Conservation (phyloP, 2,329 filamentous ascomycete genomes). For the Parastagonospora avenae region DNA sequence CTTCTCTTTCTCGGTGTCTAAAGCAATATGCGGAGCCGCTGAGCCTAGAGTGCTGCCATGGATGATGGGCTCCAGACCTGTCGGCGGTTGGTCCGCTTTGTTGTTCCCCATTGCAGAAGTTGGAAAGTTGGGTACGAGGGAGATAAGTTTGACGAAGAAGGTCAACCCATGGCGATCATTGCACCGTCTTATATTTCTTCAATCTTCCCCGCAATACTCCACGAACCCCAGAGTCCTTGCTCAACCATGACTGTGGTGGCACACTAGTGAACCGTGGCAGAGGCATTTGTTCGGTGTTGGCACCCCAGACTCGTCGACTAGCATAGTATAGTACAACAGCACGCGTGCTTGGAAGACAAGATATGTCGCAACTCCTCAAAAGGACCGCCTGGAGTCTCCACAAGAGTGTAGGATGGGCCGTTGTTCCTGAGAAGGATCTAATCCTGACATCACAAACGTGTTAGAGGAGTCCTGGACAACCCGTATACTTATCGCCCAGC, state of each 20-base stretch:
- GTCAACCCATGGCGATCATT: too few relatives aligned
- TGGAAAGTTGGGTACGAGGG: neutral
- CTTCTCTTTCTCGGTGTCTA: constrained; percentile 1
- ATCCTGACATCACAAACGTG: neutral
- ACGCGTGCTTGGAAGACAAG: neutral
- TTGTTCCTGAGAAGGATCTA: neutral
- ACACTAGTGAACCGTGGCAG: neutral
- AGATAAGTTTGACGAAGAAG: neutral
- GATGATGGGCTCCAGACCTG: neutral
- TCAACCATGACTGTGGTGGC: neutral
- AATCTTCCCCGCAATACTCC: neutral
- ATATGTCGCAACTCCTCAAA: neutral
- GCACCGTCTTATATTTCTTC: neutral
- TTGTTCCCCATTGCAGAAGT: neutral
- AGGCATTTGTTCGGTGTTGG: neutral
- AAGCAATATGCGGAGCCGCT: neutral
- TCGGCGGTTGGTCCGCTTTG: neutral
- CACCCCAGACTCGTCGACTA: neutral
- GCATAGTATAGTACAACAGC: neutral
- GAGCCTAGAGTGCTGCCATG: neutral
- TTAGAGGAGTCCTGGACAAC: neutral
- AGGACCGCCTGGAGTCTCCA: neutral
- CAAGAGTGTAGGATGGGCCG: neutral
- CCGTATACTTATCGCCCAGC: neutral
- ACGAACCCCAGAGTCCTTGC: neutral